Conservation (phyloP, 2,329 filamentous ascomycete genomes). For the Akanthomyces uredinophilus region DNA sequence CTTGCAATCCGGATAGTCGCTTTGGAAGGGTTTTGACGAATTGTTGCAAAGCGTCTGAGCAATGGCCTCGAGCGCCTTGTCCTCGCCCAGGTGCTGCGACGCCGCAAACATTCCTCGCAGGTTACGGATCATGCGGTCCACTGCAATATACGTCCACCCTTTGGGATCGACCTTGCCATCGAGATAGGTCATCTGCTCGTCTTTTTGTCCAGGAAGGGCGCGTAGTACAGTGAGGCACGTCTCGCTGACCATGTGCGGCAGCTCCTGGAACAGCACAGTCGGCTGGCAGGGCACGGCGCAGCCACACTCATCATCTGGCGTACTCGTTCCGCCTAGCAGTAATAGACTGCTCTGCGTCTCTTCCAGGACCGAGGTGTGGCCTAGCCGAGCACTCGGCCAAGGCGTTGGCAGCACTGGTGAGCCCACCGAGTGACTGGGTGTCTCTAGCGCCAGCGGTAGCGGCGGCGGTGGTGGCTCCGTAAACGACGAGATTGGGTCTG, state of each 20-base stretch:
- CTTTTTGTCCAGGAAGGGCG: constrained; percentile 27
- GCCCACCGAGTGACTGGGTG: neutral
- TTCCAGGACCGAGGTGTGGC: constrained; percentile 8
- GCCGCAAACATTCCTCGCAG: constrained; percentile 28
- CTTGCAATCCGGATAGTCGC: constrained; percentile 29
- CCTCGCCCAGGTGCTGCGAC: neutral
- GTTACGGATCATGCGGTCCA: constrained; percentile 25
- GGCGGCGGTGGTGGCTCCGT: neutral
- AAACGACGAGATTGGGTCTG: neutral
- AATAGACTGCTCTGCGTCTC: constrained; percentile 2
- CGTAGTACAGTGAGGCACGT: constrained; percentile 34
- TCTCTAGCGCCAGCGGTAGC: neutral
- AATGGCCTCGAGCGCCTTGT: constrained; percentile 29
- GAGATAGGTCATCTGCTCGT: constrained; percentile 21
- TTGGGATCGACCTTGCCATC: constrained; percentile 22
- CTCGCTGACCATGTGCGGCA: constrained; percentile 28
- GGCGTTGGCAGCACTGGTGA: neutral
- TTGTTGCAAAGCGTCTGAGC: constrained; percentile 34
- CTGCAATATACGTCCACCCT: constrained; percentile 28
- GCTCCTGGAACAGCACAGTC: constrained; percentile 5
- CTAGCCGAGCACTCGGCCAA: neutral
- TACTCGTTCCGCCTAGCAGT: neutral
- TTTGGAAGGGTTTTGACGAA: constrained; percentile 30
- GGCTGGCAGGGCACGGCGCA: neutral
- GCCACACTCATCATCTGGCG: neutral